Conservation (phyloP, 345 rosid genomes). For the Excoecaria agallocha region DNA sequence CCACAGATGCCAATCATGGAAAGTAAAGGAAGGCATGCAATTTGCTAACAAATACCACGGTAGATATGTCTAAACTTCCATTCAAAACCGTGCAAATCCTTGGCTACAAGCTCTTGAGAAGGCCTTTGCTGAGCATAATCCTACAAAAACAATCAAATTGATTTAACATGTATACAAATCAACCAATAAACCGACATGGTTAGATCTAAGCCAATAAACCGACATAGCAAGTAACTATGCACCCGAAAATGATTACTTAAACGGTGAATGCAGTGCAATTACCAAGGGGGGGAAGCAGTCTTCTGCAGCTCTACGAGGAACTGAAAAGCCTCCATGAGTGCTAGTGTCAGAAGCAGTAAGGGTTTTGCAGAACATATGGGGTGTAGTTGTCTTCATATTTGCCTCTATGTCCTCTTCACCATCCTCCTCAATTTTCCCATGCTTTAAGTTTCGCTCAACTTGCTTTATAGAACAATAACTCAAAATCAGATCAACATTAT, state of each 20-base stretch:
- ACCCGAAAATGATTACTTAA: not conserved
- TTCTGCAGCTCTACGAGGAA: slow-evolving; percentile 98
- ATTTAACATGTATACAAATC: slow-evolving; percentile 10
- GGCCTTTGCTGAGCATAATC: slow-evolving; percentile 95
- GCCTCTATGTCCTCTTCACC: slow-evolving; percentile 65
- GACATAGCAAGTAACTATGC: not conserved
- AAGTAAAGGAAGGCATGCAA: not conserved
- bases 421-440: slow-evolving; percentile 45
- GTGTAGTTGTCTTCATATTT: slow-evolving; percentile 58
- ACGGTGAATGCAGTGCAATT: slow-evolving; percentile 13
- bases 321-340: slow-evolving; percentile 99
- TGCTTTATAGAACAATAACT: slow-evolving; percentile 29
- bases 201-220: not conserved
- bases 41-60: slow-evolving; percentile 51
- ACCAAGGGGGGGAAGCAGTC: slow-evolving; percentile 99
- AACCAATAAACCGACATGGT: not conserved
- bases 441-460: slow-evolving; percentile 53
- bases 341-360: slow-evolving; percentile 99
- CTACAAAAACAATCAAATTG: slow-evolving; percentile 37
- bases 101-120: slow-evolving; percentile 94
- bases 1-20: not conserved
- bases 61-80: slow-evolving; percentile 98
- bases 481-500: slow-evolving; percentile 4
- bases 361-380: slow-evolving; percentile 99
- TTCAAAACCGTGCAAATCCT: slow-evolving; percentile 92